Conservation (phyloP, 352 stramenopile species). For the Phytophthora sp. region DNA sequence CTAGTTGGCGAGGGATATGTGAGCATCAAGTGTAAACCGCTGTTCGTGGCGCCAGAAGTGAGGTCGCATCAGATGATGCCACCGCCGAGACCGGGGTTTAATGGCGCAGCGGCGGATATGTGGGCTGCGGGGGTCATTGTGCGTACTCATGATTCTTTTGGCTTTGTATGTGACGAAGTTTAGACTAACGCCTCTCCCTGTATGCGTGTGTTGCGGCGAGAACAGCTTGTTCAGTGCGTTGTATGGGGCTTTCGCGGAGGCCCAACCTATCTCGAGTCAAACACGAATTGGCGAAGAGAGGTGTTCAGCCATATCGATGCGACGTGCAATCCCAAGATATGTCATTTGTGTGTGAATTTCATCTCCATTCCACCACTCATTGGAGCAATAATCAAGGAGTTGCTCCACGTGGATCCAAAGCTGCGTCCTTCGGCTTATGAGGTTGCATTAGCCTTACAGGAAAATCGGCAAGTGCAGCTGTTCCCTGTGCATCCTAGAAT, state of each 20-base stretch:
- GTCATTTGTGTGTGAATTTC: conserved; percentile 80
- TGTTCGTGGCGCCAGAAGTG: conserved; percentile 82
- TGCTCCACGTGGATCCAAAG: conserved; percentile 75
- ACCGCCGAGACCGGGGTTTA: conserved; percentile 69
- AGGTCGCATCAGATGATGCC: conserved; percentile 60
- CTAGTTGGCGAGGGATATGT: conserved; percentile 64
- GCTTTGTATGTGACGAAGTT: too few relatives aligned
- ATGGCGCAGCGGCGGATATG: conserved; percentile 76
- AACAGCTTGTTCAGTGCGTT: conserved; percentile 77
- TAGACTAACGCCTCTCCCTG: too few relatives aligned
- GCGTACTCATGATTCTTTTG: conserved; percentile 23
- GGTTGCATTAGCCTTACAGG: conserved; percentile 68
- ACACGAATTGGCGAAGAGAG: conserved; percentile 71
- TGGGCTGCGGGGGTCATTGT: conserved; percentile 86
- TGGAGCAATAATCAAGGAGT: conserved; percentile 75
- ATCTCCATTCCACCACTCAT: conserved; percentile 81
- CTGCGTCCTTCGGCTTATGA: conserved; percentile 75
- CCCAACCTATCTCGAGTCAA: conserved; percentile 61
- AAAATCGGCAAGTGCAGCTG: conserved; percentile 64
- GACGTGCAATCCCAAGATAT: conserved; percentile 56
- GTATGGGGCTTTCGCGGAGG: conserved; percentile 82
- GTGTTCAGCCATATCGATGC: conserved; percentile 83
- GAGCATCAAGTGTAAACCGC: conserved; percentile 85
- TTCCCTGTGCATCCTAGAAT: conserved; percentile 46
- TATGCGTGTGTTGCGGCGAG: conserved; percentile 4